phyloP scores from a whole-genome alignment of 2,329 filamentous ascomycete genomes.

The Colletotrichum scovillei region DNA sequence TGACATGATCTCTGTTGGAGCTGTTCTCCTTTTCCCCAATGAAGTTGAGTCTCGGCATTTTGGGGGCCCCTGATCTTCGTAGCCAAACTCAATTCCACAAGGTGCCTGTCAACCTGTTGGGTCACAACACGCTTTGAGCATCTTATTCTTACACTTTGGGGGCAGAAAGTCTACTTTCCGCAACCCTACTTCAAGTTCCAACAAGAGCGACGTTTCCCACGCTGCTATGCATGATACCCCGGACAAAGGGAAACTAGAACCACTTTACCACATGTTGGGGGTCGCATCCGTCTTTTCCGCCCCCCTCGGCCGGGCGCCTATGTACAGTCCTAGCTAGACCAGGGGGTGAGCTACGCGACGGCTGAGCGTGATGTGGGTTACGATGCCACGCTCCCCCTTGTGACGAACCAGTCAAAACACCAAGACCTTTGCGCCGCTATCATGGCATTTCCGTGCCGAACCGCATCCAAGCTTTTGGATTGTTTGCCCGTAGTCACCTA shows the following conservation, averaged over 20 bases:
- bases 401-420: conserved; percentile 19
- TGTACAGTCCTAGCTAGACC: not conserved
- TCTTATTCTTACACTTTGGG: not conserved
- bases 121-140: not conserved
- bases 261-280: not conserved
- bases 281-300: not conserved
- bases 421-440: conserved; percentile 12
- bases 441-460: conserved; percentile 8
- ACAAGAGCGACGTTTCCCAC: not conserved
- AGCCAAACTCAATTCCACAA: not conserved
- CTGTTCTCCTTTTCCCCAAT: not conserved
- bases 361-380: not conserved
- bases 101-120: not conserved
- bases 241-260: not conserved
- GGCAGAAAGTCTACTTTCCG: not conserved
- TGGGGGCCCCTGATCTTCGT: not conserved
- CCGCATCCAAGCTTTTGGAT: not conserved
- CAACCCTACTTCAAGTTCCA: not conserved
- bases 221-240: not conserved
- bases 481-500: not conserved
- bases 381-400: conserved; percentile 1
- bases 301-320: conserved; percentile 1
- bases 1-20: too few relatives aligned
- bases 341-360: not conserved
- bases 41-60: conserved; percentile 16